Conservation (phyloP, 1,139 yeast species). For the Candida neerlandica region DNA sequence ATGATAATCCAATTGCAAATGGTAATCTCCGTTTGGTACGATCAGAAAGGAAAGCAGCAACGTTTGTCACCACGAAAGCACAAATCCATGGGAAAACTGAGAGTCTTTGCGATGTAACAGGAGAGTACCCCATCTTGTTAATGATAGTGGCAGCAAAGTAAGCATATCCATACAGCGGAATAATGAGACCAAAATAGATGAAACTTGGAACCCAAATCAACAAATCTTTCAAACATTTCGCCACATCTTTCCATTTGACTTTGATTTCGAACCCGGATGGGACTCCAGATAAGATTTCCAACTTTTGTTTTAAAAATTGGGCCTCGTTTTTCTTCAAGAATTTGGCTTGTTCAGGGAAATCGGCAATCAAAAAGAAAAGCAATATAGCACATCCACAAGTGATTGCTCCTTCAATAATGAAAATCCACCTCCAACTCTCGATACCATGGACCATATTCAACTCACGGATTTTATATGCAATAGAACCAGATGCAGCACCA, state of each 20-base stretch:
- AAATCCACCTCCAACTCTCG: constrained; percentile 74
- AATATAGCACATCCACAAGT: constrained; percentile 62
- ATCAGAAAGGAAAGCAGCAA: constrained; percentile 54
- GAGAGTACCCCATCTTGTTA: constrained; percentile 56
- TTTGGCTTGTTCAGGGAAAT: constrained; percentile 53
- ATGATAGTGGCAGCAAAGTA: constrained; percentile 70
- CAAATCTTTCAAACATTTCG: constrained; percentile 47
- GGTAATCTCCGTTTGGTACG: constrained; percentile 46
- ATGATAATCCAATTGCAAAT: constrained; percentile 44
- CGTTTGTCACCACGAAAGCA: constrained; percentile 59
- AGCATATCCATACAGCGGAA: constrained; percentile 73
- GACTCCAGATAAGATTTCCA: constrained; percentile 53
- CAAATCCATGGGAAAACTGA: constrained; percentile 75
- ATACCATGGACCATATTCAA: constrained; percentile 42
- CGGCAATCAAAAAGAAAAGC: constrained; percentile 59
- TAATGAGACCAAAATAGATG: constrained; percentile 62
- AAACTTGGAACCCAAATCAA: constrained; percentile 59
- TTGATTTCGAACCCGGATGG: constrained; percentile 56
- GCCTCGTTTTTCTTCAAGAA: constrained; percentile 53
- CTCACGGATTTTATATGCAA: constrained; percentile 44
- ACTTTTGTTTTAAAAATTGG: constrained; percentile 52
- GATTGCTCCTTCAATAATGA: constrained; percentile 70
- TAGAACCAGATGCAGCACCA: constrained; percentile 47
- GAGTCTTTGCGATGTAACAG: constrained; percentile 64
- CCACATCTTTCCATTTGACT: constrained; percentile 43